Base-by-base conservation (phyloP, 1,284 basidiomycete genomes). In the Mycena citricolor region DNA sequence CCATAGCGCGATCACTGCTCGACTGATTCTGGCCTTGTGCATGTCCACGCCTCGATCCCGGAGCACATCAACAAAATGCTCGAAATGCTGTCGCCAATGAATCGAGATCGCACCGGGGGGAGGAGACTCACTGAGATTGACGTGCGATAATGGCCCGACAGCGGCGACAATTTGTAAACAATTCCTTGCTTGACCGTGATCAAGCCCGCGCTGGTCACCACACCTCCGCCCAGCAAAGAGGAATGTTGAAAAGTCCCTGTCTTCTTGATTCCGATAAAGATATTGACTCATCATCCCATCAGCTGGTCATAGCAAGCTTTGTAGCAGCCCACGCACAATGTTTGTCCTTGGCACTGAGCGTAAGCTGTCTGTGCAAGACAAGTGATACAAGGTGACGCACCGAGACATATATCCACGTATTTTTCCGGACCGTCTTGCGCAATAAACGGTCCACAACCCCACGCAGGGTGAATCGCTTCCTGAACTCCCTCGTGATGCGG, bases 241-340 rank as follows among this genome's bases (percentile, higher is more conserved):
- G 82, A 83, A 59, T 88, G 85, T 54, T 87, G 85, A 54, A 88
- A 87, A 2, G 65, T 65, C 2, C 84, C 84, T 12, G 79, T 77
- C 31, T 63, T 65, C 64, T 89, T 88, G 54, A 88, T 83, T 0
- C 83, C 84, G 41, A 88, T 69, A 59, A 82, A 88, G 8, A 88
- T 65, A 55, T 86, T 85, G 57, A 79, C 77, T 82, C 22, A 30
- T 28, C 13, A 12, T 20, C 1, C 14, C n/a, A 13, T 5, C 30
- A 4, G 17, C 26, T 8, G 29, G 21, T 8, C 13, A 24, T 28
- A 30, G 19, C 10, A 23, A 21, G 29, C 32, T 7, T 12, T 7
- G 10, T 29, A 49, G 17, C 4, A 5, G 24, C 3, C 4, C 8
- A 60, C 70, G 34, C 36, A 75, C 74, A 77, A 39, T 74, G 70